Conservation (phyloP, 1,284 basidiomycete genomes). For the Sporisorium sorghi region DNA sequence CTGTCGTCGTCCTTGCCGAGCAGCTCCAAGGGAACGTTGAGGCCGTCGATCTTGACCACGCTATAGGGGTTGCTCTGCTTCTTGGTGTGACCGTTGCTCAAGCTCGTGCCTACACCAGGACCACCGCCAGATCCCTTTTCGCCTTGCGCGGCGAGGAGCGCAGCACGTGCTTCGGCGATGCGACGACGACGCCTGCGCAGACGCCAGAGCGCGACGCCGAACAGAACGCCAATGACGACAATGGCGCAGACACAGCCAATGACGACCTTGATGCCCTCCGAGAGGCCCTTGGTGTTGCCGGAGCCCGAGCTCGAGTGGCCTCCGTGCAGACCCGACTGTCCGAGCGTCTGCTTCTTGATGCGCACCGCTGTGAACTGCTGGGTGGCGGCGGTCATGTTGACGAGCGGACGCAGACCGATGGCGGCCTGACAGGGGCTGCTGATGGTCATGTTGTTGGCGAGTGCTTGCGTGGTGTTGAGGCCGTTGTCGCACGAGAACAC, state of each 20-base stretch:
- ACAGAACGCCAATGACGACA: constrained; percentile 48
- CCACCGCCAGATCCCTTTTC: constrained; percentile 26
- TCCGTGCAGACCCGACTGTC: constrained; percentile 40
- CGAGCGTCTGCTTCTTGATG: constrained; percentile 57
- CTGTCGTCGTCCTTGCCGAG: constrained; percentile 51
- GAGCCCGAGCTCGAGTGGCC: constrained; percentile 24
- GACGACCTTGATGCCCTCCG: constrained; percentile 61
- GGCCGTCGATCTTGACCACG: constrained; percentile 42
- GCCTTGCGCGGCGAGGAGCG: constrained; percentile 23
- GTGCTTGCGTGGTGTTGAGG: constrained; percentile 23
- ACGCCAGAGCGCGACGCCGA: constrained; percentile 53
- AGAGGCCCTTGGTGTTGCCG: constrained; percentile 45
- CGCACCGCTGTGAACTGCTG: constrained; percentile 60
- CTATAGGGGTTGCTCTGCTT: constrained; percentile 52
- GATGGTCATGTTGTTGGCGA: constrained; percentile 26
- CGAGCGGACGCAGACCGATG: constrained; percentile 54
- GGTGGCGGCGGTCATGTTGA: constrained; percentile 49
- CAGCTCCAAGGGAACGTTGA: constrained; percentile 43
- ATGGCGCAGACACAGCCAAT: constrained; percentile 55
- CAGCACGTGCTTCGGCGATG: constrained; percentile 42
- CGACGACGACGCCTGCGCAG: constrained; percentile 40
- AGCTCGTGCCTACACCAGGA: constrained; percentile 5
- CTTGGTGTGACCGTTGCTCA: constrained; percentile 29
- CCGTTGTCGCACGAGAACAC: constrained; percentile 57
- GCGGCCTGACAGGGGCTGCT: constrained; percentile 48